Conservation (phyloP, 1,284 basidiomycete genomes). For the Mixia osmundae region DNA sequence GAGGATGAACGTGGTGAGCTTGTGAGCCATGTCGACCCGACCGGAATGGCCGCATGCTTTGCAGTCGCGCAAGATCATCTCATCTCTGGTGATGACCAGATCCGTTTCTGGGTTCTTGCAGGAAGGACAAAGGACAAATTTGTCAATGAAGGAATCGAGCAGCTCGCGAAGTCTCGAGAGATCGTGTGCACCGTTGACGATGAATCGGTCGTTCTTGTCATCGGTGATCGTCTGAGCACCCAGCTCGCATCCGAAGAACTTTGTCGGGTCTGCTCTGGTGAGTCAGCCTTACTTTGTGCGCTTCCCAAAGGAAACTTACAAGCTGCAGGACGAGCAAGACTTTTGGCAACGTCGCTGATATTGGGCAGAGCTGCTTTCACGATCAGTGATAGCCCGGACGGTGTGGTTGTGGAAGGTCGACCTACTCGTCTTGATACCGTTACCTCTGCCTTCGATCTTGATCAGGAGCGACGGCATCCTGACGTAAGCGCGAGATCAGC, state of each 20-base stretch:
- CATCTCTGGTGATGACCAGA: conserved; percentile 65
- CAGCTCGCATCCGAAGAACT: conserved; percentile 97
- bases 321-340: conserved; percentile 77
- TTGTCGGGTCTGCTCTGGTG: conserved; percentile 54
- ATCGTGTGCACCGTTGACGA: conserved; percentile 94
- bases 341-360: conserved; percentile 93
- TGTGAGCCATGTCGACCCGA: conserved; percentile 87
- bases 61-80: conserved; percentile 84
- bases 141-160: conserved; percentile 79
- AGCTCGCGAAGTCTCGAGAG: conserved; percentile 79
- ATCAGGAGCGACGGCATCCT: conserved; percentile 88
- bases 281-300: background rate
- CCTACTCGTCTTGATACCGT: conserved; percentile 77
- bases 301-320: conserved; percentile 22
- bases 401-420: conserved; percentile 15
- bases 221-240: conserved; percentile 93
- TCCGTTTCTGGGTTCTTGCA: conserved; percentile 99
- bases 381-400: background rate
- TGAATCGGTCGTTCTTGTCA: conserved; percentile 91
- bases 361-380: conserved; percentile 52
- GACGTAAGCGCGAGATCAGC: conserved; percentile 1
- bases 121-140: conserved; percentile 87
- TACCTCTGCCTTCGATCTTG: conserved; percentile 97
- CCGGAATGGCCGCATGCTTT: conserved; percentile 92
- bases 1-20: conserved; percentile 83